Percentiles rank a stretch among this genome's conserved stretches.
Evolutionary conservation across 2,329 filamentous ascomycete genomes (phyloP).

Genomic region (Tolypocladium cylindrosporum): DNA sequence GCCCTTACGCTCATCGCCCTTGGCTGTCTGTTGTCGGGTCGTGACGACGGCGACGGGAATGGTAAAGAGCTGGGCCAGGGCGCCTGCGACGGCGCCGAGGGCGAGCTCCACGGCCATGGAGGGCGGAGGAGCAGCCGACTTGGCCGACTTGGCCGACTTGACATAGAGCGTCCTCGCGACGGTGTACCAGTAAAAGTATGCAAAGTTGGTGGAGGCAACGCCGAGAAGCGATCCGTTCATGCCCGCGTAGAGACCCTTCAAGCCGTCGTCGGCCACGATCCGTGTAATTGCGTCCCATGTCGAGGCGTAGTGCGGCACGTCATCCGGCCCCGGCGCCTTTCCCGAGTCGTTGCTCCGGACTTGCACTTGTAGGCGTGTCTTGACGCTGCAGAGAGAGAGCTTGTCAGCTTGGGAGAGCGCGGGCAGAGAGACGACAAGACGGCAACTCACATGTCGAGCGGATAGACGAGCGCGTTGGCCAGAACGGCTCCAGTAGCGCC

Average conservation of each 20-base stretch:
- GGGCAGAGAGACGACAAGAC: not conserved
- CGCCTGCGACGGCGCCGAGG: constrained; percentile 79
- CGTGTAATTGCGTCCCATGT: constrained; percentile 82
- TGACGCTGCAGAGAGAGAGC: constrained; percentile 54
- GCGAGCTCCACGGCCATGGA: constrained; percentile 75
- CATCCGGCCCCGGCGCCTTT: constrained; percentile 16
- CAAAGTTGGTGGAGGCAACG: constrained; percentile 95
- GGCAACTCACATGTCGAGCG: constrained; percentile 76
- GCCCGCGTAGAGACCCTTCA: constrained; percentile 77
- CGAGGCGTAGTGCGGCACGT: constrained; percentile 66
- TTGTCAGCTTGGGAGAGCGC: not conserved
- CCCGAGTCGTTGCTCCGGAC: constrained; percentile 51
- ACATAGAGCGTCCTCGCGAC: constrained; percentile 75
- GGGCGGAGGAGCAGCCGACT: constrained; percentile 40
- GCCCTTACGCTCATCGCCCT: constrained; percentile 73
- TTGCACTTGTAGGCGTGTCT: constrained; percentile 93
- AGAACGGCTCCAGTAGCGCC: constrained; percentile 88
- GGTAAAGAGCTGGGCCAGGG: constrained; percentile 88
- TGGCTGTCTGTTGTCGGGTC: constrained; percentile 89
- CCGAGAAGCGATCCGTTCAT: constrained; percentile 80
- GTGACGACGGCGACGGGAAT: constrained; percentile 95
- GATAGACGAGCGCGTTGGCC: constrained; percentile 92
- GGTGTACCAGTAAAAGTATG: constrained; percentile 99
- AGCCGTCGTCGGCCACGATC: constrained; percentile 71
- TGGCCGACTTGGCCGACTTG: constrained; percentile 41